A percentile compares a stretch with the other conserved stretches of the same genome.
These are phyloP conservation scores for Parastagonospora nodorum DNA, from an alignment of 2,329 filamentous ascomycete genomes.

Conservation along the genomic window DNA sequence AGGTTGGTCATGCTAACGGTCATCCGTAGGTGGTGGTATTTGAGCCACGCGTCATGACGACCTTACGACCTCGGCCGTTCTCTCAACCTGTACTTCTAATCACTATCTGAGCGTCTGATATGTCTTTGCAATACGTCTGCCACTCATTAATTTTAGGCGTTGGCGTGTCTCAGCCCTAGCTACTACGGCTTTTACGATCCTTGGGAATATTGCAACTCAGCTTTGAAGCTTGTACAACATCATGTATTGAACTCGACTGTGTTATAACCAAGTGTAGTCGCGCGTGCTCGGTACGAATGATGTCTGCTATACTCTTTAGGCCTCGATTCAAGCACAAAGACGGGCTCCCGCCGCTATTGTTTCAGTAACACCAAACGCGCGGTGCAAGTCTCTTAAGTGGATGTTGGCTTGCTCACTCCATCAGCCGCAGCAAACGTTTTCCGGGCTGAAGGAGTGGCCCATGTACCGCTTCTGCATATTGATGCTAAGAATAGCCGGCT, in stretches of 20 bases:
- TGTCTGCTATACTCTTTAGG: too few species aligned
- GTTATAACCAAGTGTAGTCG: too few species aligned
- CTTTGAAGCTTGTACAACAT: too few species aligned
- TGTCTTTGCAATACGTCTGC: too few species aligned
- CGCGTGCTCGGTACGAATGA: too few species aligned
- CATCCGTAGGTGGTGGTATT: slow-evolving; percentile 8
- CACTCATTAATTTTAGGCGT: too few species aligned
- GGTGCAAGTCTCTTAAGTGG: not conserved
- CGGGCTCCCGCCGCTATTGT: not conserved
- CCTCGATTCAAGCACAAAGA: too few species aligned
- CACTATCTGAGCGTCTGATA: too few species aligned
- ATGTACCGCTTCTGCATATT: not conserved
- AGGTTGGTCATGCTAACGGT: slow-evolving; percentile 3
- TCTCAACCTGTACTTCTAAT: not conserved
- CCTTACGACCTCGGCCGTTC: not conserved
- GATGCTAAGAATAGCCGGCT: slow-evolving; percentile 26
- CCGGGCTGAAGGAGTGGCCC: slow-evolving; percentile 8
- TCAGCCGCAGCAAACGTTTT: slow-evolving; percentile 7
- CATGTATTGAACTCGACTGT: too few species aligned
- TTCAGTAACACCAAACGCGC: not conserved
- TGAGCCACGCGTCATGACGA: slow-evolving; percentile 1
- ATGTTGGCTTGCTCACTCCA: slow-evolving; percentile 7
- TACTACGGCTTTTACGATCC: too few species aligned
- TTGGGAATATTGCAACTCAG: too few species aligned
- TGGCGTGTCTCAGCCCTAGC: too few species aligned